A percentile compares a stretch with the other conserved stretches of the same genome.
Conservation (phyloP, 208 protist species). For the Acanthamoeba castellanii region DNA sequence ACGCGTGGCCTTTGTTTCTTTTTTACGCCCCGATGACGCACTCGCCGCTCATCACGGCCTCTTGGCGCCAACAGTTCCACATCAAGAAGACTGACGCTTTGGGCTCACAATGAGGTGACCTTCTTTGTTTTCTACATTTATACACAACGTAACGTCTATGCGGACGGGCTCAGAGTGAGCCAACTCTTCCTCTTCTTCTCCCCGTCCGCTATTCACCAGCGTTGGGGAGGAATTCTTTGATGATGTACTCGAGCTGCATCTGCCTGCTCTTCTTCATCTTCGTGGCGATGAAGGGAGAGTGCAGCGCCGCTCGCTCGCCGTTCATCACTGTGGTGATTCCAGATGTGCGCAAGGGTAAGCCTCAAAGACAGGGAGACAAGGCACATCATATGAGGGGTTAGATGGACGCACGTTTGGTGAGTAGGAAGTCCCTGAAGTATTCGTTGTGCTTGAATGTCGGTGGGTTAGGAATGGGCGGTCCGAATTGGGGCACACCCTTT, state of each 20-base stretch:
- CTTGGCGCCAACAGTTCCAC: no score
- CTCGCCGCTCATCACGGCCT: no score
- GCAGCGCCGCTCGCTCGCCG: constrained; percentile 18
- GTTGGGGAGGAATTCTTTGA: constrained; percentile 2
- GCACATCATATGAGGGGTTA: not conserved
- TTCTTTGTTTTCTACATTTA: constrained; percentile 1
- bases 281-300: constrained; percentile 23
- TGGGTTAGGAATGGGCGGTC: constrained; percentile 43
- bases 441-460: constrained; percentile 13
- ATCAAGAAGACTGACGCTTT: not conserved
- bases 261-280: constrained; percentile 46
- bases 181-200: no score
- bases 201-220: not conserved
- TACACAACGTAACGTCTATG: not conserved
- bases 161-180: not conserved
- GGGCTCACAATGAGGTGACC: not conserved
- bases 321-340: not conserved
- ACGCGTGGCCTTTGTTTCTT: no score
- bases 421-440: constrained; percentile 31
- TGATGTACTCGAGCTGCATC: constrained; percentile 50
- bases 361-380: not conserved
- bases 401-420: constrained; percentile 34
- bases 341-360: not conserved
- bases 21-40: no score
- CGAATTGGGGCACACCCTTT: constrained; percentile 38